A percentile compares a stretch with the other conserved stretches of the same genome.
phyloP scores from a whole-genome alignment of 1,284 basidiomycete genomes.

The Malassezia cuniculi region DNA sequence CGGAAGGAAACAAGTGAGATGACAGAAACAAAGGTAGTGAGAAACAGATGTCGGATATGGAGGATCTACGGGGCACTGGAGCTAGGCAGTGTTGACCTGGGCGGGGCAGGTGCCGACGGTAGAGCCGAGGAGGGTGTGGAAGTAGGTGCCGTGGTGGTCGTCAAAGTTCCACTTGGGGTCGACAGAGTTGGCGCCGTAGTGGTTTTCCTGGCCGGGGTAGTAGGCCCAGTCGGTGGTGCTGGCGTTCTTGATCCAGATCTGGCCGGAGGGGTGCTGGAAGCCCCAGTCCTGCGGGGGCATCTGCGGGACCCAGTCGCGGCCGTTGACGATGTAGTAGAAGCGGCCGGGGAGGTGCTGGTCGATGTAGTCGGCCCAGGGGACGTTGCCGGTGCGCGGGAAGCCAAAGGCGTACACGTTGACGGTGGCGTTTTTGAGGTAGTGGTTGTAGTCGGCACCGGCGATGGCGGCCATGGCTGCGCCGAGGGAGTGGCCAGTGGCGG shows the following conservation, averaged over 20 bases:
- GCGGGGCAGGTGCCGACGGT: conserved; percentile 18
- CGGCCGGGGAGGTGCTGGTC: conserved; percentile 19
- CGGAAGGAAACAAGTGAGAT: too few relatives aligned
- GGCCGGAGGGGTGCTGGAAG: conserved; percentile 25
- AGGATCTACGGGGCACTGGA: too few relatives aligned
- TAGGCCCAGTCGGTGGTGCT: conserved; percentile 16
- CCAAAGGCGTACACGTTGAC: conserved; percentile 22
- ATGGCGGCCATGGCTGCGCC: conserved; percentile 27
- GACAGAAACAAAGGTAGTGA: too few relatives aligned
- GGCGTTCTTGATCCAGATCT: conserved; percentile 30
- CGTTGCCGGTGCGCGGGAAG: conserved; percentile 23
- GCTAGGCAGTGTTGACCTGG: too few relatives aligned
- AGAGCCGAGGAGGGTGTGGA: conserved; percentile 22
- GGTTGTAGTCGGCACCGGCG: conserved; percentile 26
- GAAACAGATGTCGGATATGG: too few relatives aligned
- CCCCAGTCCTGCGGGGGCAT: conserved; percentile 17
- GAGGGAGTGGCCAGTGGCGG: conserved; percentile 30
- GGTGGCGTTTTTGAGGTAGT: conserved; percentile 15
- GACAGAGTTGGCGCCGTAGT: conserved; percentile 22
- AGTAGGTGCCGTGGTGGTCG: conserved; percentile 26
- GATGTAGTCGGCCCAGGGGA: conserved; percentile 21
- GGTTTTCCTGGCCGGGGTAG: conserved; percentile 35
- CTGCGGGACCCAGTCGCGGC: conserved; percentile 23
- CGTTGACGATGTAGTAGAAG: conserved; percentile 26
- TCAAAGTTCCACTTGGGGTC: conserved; percentile 10